These are phyloP conservation scores for Brasilioporus rufonigricans DNA, from an alignment of 768 basidiomycete species.

Conservation along the genomic window DNA sequence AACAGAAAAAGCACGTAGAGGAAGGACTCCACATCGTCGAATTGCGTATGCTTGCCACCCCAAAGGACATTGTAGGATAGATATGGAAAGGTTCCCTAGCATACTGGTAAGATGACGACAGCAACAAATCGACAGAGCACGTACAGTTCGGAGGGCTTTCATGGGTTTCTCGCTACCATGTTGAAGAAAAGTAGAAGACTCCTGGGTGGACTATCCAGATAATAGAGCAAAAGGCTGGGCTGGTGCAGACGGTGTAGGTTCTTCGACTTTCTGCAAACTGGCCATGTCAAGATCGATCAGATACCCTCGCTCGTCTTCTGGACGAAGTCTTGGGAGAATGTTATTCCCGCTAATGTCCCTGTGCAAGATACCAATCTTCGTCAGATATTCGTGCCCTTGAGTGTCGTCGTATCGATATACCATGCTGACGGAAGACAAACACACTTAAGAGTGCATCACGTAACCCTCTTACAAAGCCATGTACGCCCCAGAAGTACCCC, in stretches of 20 bases:
- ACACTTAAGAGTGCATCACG: not conserved
- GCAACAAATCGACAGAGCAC: not conserved
- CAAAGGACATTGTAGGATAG: too few species aligned
- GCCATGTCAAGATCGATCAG: too few species aligned
- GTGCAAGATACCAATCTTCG: not conserved
- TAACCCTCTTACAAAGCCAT: not conserved
- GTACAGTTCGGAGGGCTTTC: not conserved
- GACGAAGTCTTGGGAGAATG: not conserved
- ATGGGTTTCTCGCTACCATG: not conserved
- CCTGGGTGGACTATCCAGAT: not conserved
- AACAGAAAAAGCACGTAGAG: too few species aligned
- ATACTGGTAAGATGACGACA: not conserved
- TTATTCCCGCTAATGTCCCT: not conserved
- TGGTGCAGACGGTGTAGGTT: not conserved
- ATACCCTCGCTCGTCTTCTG: too few species aligned
- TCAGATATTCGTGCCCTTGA: too few species aligned
- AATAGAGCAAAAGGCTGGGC: not conserved
- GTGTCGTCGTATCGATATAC: not conserved
- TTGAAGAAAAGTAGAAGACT: too few species aligned
- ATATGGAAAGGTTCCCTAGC: too few species aligned
- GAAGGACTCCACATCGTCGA: too few species aligned
- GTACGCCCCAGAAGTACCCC: too few species aligned
- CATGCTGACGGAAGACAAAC: not conserved
- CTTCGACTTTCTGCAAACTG: not conserved
- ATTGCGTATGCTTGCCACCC: too few species aligned